Evolutionary conservation across 495 filamentous ascomycete species (phyloP), one percentile per base, ranked within the genome.

Genomic region (Halenospora varia): DNA sequence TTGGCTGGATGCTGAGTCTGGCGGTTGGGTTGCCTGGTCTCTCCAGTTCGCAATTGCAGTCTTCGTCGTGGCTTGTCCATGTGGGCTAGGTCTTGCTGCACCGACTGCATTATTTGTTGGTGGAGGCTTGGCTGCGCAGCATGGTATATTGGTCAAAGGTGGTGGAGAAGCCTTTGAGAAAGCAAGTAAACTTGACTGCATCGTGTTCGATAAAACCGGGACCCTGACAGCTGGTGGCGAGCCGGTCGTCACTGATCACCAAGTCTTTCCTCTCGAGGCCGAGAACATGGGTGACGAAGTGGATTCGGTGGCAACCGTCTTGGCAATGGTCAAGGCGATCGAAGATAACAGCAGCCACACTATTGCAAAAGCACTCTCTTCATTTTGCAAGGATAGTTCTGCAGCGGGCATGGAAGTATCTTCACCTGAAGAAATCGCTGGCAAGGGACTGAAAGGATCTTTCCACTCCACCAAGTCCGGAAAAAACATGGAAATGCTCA

Each of bases 201-300:
- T 97, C 19, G 90, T 97, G 13, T 97, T 97, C 63, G 93, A 97
- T 75, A 97, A 97, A 75, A 97, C 93, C 0, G 93, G 93, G 0
- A 97, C 93, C 1, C 73, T 97, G 48, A 97, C 93, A 0, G 75
- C 89, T 62, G 93, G 93, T 35, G 90, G 88, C 29, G 86, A 91
- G 53, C 83, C 92, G 0, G 85, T 72, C 9, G 86, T 97, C 22
- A 88, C 90, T 0, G 87, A 95, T 46, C 80, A 86, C 53, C 75
- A 85, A 61, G 61, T 85, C 19, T 68, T 85, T 45, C 73, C 72
- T 3, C 71, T 76, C 15, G 58, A 69, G 2, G 66, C n/a, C 8
- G 25, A 10, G 48, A 73, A 3, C 35, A 73, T 25, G 53, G 46
- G 55, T 47, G 57, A 54, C 45, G 41, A 3, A 3, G 18, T 41